Percentiles rank a stretch among this genome's conserved stretches.
phyloP scores from a whole-genome alignment of 129 eudicot genomes.

The Tagetes erecta region DNA sequence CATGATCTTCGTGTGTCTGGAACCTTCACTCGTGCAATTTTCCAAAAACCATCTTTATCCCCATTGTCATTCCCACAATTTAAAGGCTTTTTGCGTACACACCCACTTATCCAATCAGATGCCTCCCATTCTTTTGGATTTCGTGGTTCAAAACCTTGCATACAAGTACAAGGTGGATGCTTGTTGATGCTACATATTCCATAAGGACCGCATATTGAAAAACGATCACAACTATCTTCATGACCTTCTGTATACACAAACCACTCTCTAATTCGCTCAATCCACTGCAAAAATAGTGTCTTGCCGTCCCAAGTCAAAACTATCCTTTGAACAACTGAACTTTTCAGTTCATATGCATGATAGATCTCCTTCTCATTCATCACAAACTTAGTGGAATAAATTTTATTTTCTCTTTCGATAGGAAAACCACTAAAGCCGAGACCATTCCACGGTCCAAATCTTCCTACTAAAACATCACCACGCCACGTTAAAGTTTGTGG shows the following conservation, averaged over 20 bases:
- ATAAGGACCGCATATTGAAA: conserved; percentile 25
- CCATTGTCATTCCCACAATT: conserved; percentile 17
- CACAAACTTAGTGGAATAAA: conserved; percentile 10
- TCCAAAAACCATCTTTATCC: conserved; percentile 33
- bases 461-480: background rate
- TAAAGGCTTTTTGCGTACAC: conserved; percentile 20
- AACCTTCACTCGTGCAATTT: conserved; percentile 21
- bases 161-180: conserved; percentile 25
- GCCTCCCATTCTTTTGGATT: background rate
- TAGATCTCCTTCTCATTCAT: conserved; percentile 25
- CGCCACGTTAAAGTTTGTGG: conserved; percentile 23
- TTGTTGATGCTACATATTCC: conserved; percentile 25
- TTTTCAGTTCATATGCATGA: background rate
- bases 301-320: conserved; percentile 1
- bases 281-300: background rate
- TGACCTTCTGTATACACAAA: background rate
- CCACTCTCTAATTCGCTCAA: conserved; percentile 17
- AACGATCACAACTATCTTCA: conserved; percentile 23
- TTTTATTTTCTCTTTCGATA: background rate
- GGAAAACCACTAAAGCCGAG: conserved; percentile 1
- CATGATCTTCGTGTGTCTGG: conserved; percentile 31
- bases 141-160: conserved; percentile 31
- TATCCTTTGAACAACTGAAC: conserved; percentile 10
- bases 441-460: conserved; percentile 41
- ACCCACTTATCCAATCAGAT: conserved; percentile 33